phyloP scores from a whole-genome alignment of 305 asterid genomes.

The Petunia hybrid region DNA sequence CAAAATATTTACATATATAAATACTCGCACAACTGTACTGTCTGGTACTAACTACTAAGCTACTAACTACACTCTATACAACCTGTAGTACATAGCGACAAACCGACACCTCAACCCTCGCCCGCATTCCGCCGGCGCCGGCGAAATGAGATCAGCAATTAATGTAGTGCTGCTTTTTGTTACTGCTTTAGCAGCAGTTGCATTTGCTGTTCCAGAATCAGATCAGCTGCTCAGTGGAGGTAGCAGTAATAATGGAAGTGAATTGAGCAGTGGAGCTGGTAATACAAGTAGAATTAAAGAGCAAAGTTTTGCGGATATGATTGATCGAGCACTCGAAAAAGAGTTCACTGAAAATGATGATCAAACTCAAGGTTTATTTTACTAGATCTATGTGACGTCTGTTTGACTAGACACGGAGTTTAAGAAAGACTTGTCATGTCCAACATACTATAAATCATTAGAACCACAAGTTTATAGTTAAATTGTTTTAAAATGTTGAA shows the following conservation, averaged over 20 bases:
- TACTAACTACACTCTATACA: slow-evolving; percentile 23
- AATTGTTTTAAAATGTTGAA: no score
- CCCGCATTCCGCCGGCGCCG: slow-evolving; percentile 49
- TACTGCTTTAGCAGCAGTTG: slow-evolving; percentile 43
- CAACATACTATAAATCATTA: no score
- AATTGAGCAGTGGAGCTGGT: slow-evolving; percentile 45
- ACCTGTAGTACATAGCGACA: slow-evolving; percentile 45
- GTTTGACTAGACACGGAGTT: no score
- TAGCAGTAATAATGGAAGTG: slow-evolving; percentile 35
- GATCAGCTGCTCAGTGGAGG: slow-evolving; percentile 41
- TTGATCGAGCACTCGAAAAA: slow-evolving; percentile 93
- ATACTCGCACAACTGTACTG: neutral
- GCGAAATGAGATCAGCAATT: neutral
- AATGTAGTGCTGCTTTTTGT: slow-evolving; percentile 41
- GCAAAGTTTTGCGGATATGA: slow-evolving; percentile 91
- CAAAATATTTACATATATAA: neutral
- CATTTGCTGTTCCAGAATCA: slow-evolving; percentile 37
- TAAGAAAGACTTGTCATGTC: no score
- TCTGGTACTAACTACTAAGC: neutral
- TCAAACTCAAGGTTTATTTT: slow-evolving; percentile 71
- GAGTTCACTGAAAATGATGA: slow-evolving; percentile 93
- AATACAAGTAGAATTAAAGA: slow-evolving; percentile 53
- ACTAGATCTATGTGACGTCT: slow-evolving; percentile 49
- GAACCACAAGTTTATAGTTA: no score
- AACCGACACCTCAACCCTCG: slow-evolving; percentile 38